Conservation (phyloP, 2,329 filamentous ascomycete genomes). For the Gyromitra esculenta region DNA sequence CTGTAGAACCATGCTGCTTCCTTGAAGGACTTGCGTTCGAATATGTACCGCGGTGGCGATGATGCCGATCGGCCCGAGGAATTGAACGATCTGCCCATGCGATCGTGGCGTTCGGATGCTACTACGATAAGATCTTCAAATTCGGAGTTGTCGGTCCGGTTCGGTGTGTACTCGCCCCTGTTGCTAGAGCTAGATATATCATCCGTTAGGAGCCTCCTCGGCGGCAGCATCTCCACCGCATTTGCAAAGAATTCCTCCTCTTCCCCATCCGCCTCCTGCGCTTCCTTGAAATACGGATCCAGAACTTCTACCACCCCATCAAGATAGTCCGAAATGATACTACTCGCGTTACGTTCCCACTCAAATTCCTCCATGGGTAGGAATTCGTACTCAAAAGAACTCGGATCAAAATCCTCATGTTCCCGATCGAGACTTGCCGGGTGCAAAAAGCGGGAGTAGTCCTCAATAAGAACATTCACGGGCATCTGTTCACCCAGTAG, state of each 20-base stretch:
- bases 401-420: conserved; percentile 55
- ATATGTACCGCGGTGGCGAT: conserved; percentile 43
- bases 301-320: conserved; percentile 56
- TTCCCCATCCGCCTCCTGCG: conserved; percentile 55
- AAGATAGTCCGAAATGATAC: conserved; percentile 56
- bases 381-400: conserved; percentile 56
- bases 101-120: conserved; percentile 42
- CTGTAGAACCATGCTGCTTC: conserved; percentile 57
- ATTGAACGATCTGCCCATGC: conserved; percentile 45
- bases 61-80: conserved; percentile 47
- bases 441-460: conserved; percentile 55
- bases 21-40: conserved; percentile 54
- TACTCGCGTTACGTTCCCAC: conserved; percentile 57
- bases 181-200: conserved; percentile 31
- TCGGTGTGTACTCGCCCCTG: conserved; percentile 34
- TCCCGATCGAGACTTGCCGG: conserved; percentile 52
- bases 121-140: conserved; percentile 40
- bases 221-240: conserved; percentile 49
- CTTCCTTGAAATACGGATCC: conserved; percentile 55
- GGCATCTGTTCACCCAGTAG: conserved; percentile 54
- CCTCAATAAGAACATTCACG: conserved; percentile 55
- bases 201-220: conserved; percentile 46
- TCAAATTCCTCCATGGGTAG: conserved; percentile 57
- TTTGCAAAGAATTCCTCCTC: conserved; percentile 53
- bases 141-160: conserved; percentile 32